Conservation (phyloP, 306 rosid species). For the Hippophae rhamnoides region DNA sequence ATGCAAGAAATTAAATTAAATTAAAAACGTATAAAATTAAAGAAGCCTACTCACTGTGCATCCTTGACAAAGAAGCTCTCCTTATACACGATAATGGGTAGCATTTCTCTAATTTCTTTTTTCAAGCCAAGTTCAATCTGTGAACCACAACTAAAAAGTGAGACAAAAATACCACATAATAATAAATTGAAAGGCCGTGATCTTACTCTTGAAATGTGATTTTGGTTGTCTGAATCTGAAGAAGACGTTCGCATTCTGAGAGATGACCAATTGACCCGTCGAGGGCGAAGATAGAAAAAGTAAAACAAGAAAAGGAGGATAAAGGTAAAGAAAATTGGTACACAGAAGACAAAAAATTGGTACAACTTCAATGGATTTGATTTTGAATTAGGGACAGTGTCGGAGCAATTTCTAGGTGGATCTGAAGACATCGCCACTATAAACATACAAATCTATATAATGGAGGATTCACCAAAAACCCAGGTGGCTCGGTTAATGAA, state of each 20-base stretch:
- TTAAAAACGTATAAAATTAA: not conserved
- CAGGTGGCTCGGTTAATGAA: too few species aligned
- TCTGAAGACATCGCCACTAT: slow-evolving; percentile 23
- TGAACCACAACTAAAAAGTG: not conserved
- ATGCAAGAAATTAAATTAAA: not conserved
- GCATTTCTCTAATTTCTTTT: slow-evolving; percentile 76
- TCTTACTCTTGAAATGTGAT: slow-evolving; percentile 31
- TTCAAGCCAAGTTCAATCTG: slow-evolving; percentile 55
- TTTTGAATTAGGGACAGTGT: slow-evolving; percentile 6
- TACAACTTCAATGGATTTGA: slow-evolving; percentile 37
- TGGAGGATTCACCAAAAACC: too few species aligned
- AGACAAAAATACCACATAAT: too few species aligned
- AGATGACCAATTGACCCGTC: slow-evolving; percentile 52
- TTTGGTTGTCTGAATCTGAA: not conserved
- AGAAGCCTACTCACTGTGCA: slow-evolving; percentile 51
- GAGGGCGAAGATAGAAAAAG: slow-evolving; percentile 62
- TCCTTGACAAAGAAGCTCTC: slow-evolving; percentile 75
- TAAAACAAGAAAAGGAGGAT: slow-evolving; percentile 59
- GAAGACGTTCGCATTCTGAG: slow-evolving; percentile 34
- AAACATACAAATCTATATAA: too few species aligned
- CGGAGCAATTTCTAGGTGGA: slow-evolving; percentile 17
- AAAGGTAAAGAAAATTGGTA: slow-evolving; percentile 56
- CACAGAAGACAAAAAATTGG: slow-evolving; percentile 53
- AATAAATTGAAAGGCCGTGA: not conserved
- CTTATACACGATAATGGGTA: slow-evolving; percentile 62